Evolutionary conservation across 148 eudicot species (phyloP), one percentile per base, ranked within the genome.

Genomic region (Selenicereus undatus): DNA sequence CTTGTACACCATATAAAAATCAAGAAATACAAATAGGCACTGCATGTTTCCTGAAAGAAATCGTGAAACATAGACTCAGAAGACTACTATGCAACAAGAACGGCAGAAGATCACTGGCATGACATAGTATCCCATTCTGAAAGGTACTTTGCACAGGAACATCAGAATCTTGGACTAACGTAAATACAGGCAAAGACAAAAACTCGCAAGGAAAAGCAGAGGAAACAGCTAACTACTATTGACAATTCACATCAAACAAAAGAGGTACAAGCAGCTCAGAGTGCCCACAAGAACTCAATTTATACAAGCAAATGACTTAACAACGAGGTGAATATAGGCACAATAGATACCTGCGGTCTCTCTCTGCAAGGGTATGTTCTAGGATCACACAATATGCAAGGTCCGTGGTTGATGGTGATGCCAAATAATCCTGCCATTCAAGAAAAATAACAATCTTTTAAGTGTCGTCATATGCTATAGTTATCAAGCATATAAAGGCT

Each of bases 311-410:
- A 14, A 42, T 62, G 20, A 43, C 27, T 60, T 68, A 11, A 52
- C 30, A 6, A 68, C 2, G n/a, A 20, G 54, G 54, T 11, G 42
- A 56, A 36, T 14, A 73, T n/a, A 66, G 66, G 78, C 14, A 77
- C 36, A 39, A 51, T 80, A 71, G 66, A 27, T 92, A 93, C 98
- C 99, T 96, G 80, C 99, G 97, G 73, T 96, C 99, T 86, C 96
- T 87, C 89, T 96, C 99, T n/a, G 99, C 98, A 82, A 96, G 94
- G 43, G 98, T 93, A 83, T 93, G 98, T 75, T 96, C 99, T 82
- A 96, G 79, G 75, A 96, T 90, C 78, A 93, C 90, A 85, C 87
- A 85, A 81, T 96, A 96, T 26, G 99, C 99, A 85, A 96, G 82
- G 83, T 96, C 99, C 76, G 92, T 91, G 39, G 99, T 92, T 12